Evolutionary conservation across 768 basidiomycete genomes (phyloP), one percentile per base, ranked within the genome.

Genomic region (Trametes cubensis): DNA sequence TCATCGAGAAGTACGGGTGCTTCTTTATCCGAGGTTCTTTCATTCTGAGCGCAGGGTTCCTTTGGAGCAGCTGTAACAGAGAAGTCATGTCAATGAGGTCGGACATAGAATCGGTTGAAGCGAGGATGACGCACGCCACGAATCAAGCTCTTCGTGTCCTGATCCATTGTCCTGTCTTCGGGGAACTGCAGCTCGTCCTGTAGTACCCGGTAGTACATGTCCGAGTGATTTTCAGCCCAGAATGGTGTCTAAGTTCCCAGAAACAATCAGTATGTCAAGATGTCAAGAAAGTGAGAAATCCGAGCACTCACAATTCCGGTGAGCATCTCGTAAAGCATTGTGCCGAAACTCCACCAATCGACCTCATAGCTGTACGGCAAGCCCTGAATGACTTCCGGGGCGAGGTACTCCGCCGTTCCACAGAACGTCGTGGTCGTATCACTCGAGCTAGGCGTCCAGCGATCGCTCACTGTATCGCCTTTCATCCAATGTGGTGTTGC

Each of bases 321-420:
- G 76, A 98, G 78, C 90, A 97, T 96, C 79, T 98, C 96, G 73
- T 92, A 94, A 62, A 98, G 77, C 91, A 98, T 96, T 64, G 96
- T 98, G 39, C 96, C 96, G 69, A 96, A 90, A 66, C 90, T 92
- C 95, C 95, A 99, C 92, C 94, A 96, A 73, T 98, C 96, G 21
- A 96, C 94, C 67, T 95, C 93, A 70, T 94, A 98, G 66, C 89
- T 88, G 72, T 98, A 96, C 20, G 88, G 83, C 68, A 90, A 74
- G 1, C 95, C 92, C 69, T 94, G 91, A 67, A 98, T 94, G 47
- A 98, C 95, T 76, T 99, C 96, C 0, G 97, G 97, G 14, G 97
- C 94, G 7, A 97, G 84, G 68, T 97, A 97, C 75, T 96, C 94
- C 3, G 94, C 94, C n/a, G 94, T 96, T 11, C 94, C 94, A 75